phyloP scores from a whole-genome alignment of 345 rosid genomes.

The Brassica cretica region DNA sequence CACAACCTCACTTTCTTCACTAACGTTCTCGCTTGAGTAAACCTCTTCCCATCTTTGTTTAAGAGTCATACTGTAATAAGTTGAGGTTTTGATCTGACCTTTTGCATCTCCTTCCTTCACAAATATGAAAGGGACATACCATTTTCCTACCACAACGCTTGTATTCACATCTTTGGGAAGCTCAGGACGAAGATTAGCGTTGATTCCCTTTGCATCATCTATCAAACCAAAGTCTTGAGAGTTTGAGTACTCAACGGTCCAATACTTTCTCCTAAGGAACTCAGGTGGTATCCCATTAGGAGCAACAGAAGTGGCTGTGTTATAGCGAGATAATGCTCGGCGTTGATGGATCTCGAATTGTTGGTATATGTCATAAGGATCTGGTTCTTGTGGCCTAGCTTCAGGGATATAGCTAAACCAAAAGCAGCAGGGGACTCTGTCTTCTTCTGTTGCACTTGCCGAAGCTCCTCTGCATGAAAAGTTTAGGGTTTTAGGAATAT shows the following conservation, averaged over 20 bases:
- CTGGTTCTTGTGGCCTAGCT: constrained; percentile 38
- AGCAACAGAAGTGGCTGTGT: constrained; percentile 47
- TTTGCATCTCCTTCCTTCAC: constrained; percentile 44
- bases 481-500: neutral
- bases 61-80: constrained; percentile 55
- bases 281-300: constrained; percentile 51
- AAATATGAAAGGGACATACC: constrained; percentile 74
- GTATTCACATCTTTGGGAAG: constrained; percentile 44
- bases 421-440: constrained; percentile 45
- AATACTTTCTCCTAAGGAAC: constrained; percentile 51
- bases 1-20: constrained; percentile 7
- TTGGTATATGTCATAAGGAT: constrained; percentile 45
- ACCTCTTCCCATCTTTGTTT: constrained; percentile 61
- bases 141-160: constrained; percentile 49
- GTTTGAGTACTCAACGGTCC: constrained; percentile 40
- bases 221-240: constrained; percentile 33
- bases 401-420: constrained; percentile 39
- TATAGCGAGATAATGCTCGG: neutral
- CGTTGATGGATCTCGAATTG: constrained; percentile 44
- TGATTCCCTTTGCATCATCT: constrained; percentile 62
- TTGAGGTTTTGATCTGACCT: constrained; percentile 47
- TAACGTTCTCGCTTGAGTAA: neutral
- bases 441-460: constrained; percentile 39
- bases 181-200: constrained; percentile 37
- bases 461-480: constrained; percentile 48